Evolutionary conservation across 2,329 filamentous ascomycete genomes (phyloP).

Genomic region (Sclerotiophoma versabilis): DNA sequence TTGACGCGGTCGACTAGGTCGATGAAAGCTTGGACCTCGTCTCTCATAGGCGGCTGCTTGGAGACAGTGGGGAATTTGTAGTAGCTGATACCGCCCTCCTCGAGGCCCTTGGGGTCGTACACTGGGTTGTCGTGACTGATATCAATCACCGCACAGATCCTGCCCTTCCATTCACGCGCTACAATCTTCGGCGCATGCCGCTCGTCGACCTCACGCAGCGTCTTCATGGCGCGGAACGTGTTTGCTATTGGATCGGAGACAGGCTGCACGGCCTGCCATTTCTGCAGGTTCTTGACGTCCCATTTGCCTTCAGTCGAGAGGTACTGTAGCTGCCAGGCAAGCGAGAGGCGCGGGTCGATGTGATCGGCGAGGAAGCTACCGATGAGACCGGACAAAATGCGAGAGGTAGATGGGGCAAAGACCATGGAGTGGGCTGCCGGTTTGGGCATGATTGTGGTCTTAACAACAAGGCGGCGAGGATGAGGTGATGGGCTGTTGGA

Average conservation of each 20-base stretch:
- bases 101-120: conserved; percentile 72
- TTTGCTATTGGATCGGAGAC: conserved; percentile 80
- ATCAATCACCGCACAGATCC: conserved; percentile 81
- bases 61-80: conserved; percentile 92
- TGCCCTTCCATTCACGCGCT: conserved; percentile 68
- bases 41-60: conserved; percentile 78
- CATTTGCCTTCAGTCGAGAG: conserved; percentile 91
- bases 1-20: conserved; percentile 61
- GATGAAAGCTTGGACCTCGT: conserved; percentile 68
- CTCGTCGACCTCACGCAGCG: conserved; percentile 86
- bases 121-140: conserved; percentile 91
- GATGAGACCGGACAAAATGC: conserved; percentile 79
- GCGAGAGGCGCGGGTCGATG: conserved; percentile 77
- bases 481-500: conserved; percentile 31
- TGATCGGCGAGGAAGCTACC: conserved; percentile 79
- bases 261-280: conserved; percentile 82
- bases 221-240: conserved; percentile 90
- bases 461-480: conserved; percentile 59
- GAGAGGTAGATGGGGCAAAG: conserved; percentile 77
- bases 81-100: conserved; percentile 55
- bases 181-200: conserved; percentile 79
- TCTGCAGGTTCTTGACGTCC: conserved; percentile 95
- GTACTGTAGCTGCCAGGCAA: conserved; percentile 90
- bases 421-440: conserved; percentile 85
- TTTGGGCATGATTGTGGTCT: conserved; percentile 73